These are phyloP conservation scores for Cronartium ribicola DNA, from an alignment of 1,284 basidiomycete genomes.

Conservation along the genomic window DNA sequence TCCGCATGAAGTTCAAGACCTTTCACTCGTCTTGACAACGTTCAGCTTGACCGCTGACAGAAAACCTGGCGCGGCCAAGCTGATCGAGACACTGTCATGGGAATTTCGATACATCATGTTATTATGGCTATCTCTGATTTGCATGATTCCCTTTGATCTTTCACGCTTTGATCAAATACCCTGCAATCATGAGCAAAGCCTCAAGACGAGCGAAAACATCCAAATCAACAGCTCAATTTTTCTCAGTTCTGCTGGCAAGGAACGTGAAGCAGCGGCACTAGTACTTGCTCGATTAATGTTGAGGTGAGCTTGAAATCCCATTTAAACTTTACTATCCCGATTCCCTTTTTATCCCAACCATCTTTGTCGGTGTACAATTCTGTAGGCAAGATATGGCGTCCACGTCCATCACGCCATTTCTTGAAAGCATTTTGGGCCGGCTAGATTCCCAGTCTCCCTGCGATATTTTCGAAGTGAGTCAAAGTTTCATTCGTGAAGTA, in stretches of 20 bases:
- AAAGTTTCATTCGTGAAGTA: conserved; percentile 18
- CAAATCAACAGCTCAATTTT: conserved; percentile 63
- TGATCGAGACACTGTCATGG: conserved; percentile 59
- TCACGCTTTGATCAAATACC: conserved; percentile 68
- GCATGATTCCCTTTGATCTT: conserved; percentile 89
- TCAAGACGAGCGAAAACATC: conserved; percentile 57
- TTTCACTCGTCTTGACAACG: conserved; percentile 64
- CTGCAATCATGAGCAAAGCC: conserved; percentile 45
- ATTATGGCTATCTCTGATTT: conserved; percentile 88
- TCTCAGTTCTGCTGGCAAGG: conserved; percentile 68
- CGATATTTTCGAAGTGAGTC: conserved; percentile 7
- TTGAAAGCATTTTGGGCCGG: conserved; percentile 22
- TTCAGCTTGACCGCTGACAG: conserved; percentile 56
- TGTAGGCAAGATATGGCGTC: conserved; percentile 44
- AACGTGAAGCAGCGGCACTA: conserved; percentile 70
- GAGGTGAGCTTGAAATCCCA: conserved; percentile 57
- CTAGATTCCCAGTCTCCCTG: conserved; percentile 6
- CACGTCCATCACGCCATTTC: conserved; percentile 39
- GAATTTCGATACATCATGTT: conserved; percentile 75
- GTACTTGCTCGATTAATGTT: conserved; percentile 71
- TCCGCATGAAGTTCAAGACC: conserved; percentile 78
- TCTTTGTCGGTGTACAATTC: not conserved
- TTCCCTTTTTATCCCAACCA: not conserved
- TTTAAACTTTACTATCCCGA: not conserved
- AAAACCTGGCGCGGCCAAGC: conserved; percentile 49